A percentile compares a stretch with the other conserved stretches of the same genome.
Evolutionary conservation across 768 basidiomycete species (phyloP).

Genomic region (Lanmaoa rubissima): DNA sequence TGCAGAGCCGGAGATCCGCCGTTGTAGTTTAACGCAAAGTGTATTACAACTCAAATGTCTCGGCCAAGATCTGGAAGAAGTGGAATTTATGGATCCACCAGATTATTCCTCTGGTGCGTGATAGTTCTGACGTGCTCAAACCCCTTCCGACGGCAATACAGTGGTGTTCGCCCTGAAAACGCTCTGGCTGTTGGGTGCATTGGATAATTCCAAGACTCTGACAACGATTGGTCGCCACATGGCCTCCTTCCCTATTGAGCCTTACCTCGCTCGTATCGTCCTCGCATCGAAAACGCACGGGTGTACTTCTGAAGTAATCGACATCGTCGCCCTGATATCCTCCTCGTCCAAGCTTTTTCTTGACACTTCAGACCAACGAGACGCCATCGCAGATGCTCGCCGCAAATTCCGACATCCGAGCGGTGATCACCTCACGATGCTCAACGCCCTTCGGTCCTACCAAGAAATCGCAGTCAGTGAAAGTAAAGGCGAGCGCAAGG

Average conservation of each 20-base stretch:
- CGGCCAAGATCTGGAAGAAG: constrained; percentile 71
- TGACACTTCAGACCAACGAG: constrained; percentile 73
- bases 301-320: constrained; percentile 77
- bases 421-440: constrained; percentile 89
- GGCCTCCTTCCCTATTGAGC: constrained; percentile 93
- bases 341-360: constrained; percentile 80
- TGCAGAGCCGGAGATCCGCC: constrained; percentile 86
- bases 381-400: constrained; percentile 66
- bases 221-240: constrained; percentile 79
- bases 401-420: constrained; percentile 76
- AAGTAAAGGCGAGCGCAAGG: constrained; percentile 46
- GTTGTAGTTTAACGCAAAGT: constrained; percentile 80
- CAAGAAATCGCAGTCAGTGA: constrained; percentile 58
- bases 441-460: constrained; percentile 84
- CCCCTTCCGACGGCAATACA: constrained; percentile 23
- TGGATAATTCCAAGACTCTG: constrained; percentile 61
- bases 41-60: constrained; percentile 85
- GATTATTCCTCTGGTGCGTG: constrained; percentile 70
- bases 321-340: constrained; percentile 82
- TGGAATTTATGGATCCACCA: constrained; percentile 90
- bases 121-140: too few species aligned
- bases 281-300: constrained; percentile 71
- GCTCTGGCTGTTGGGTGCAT: constrained; percentile 77
- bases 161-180: constrained; percentile 64
- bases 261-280: constrained; percentile 72